Evolutionary conservation across 768 basidiomycete genomes (phyloP).

Genomic region (Termitomyces sp.): DNA sequence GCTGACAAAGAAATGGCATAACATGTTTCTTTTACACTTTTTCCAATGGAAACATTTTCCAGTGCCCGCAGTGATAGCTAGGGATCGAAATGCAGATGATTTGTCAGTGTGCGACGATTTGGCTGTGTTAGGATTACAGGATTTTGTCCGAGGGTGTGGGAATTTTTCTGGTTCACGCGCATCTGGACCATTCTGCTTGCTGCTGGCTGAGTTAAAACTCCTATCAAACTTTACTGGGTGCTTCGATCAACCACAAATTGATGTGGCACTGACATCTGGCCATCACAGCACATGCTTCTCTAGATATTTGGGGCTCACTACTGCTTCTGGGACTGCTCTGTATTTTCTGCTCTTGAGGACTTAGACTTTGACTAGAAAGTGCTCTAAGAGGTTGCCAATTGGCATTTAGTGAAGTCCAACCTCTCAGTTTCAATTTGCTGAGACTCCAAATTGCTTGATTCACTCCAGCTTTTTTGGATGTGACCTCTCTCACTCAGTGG

Average conservation of each 20-base stretch:
- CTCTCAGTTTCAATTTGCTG: slow-evolving; percentile 3
- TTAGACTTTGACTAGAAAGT: not conserved
- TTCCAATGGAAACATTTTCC: too few species aligned
- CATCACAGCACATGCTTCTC: not conserved
- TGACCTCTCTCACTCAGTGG: not conserved
- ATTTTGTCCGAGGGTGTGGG: not conserved
- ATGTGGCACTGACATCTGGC: not conserved
- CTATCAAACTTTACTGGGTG: not conserved
- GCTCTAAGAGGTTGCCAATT: not conserved
- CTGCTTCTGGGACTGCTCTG: not conserved
- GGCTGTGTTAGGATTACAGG: not conserved
- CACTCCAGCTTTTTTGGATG: not conserved
- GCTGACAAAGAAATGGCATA: too few species aligned
- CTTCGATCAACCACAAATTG: not conserved
- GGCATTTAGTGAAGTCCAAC: not conserved
- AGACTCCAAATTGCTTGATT: not conserved
- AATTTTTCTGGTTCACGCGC: not conserved
- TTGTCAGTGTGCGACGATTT: not conserved
- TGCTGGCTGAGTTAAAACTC: not conserved
- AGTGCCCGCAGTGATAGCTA: too few species aligned
- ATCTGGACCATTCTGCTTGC: not conserved
- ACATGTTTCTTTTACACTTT: too few species aligned
- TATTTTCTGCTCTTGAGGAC: not conserved
- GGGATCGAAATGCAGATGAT: not conserved
- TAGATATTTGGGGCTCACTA: not conserved